Conservation (phyloP, 805 yeast species). For the Candida ulmi region DNA sequence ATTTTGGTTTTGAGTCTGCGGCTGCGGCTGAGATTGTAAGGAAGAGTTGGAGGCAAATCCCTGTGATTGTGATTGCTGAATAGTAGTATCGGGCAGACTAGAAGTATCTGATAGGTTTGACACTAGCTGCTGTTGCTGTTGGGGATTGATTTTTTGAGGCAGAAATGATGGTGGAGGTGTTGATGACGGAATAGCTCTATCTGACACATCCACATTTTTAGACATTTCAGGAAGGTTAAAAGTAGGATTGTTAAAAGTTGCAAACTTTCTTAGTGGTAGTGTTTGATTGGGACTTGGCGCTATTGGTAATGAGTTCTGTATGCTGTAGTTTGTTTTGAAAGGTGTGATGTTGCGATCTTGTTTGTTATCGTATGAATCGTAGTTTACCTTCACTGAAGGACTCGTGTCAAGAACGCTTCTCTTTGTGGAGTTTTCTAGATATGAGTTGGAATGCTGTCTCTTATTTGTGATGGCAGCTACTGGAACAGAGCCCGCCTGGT, state of each 20-base stretch:
- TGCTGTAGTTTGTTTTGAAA: neutral
- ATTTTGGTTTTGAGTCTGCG: no score
- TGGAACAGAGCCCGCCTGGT: neutral
- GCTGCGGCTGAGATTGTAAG: neutral
- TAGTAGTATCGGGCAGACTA: slow-evolving; percentile 7
- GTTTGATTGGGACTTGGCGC: neutral
- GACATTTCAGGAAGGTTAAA: neutral
- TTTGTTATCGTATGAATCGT: neutral
- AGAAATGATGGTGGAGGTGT: slow-evolving; percentile 6
- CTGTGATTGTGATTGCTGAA: neutral
- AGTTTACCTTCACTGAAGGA: slow-evolving; percentile 1
- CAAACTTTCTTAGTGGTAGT: neutral
- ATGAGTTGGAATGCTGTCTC: slow-evolving; percentile 19
- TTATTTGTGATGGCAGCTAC: slow-evolving; percentile 9
- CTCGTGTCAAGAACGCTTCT: slow-evolving; percentile 10
- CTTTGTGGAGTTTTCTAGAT: slow-evolving; percentile 13
- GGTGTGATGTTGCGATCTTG: neutral
- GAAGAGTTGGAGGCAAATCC: neutral
- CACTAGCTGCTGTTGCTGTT: slow-evolving; percentile 2
- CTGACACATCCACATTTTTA: neutral
- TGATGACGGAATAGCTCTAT: neutral
- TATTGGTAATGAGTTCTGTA: neutral
- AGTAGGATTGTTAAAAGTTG: slow-evolving; percentile 2
- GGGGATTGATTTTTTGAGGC: slow-evolving; percentile 4
- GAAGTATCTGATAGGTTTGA: slow-evolving; percentile 6